phyloP scores from a whole-genome alignment of 257 asterid genomes.

The Jaltomata sinuosa region DNA sequence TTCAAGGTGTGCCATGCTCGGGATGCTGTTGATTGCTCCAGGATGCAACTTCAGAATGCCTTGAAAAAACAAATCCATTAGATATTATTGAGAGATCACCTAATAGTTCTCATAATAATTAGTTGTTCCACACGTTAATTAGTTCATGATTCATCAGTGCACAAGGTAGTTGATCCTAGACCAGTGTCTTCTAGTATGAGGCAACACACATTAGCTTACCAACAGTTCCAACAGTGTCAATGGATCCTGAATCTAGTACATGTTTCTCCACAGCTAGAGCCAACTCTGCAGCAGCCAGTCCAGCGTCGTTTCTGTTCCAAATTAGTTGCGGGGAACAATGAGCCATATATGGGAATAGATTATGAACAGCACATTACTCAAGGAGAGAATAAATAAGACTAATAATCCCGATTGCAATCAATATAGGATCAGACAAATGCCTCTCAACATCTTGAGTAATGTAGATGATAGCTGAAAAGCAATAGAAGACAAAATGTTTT shows the following conservation, averaged over 20 bases:
- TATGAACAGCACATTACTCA: background rate
- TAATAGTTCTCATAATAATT: background rate
- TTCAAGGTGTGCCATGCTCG: constrained; percentile 88
- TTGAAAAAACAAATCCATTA: constrained; percentile 2
- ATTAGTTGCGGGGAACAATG: background rate
- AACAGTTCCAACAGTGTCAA: constrained; percentile 94
- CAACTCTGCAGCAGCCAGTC: constrained; percentile 94
- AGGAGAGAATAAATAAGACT: background rate
- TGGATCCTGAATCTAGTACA: constrained; percentile 80
- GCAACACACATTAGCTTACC: constrained; percentile 31
- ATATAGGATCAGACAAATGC: background rate
- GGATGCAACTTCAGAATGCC: constrained; percentile 96
- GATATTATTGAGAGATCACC: background rate
- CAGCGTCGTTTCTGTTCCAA: constrained; percentile 81
- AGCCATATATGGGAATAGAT: background rate
- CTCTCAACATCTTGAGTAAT: background rate
- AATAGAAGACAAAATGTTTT: background rate
- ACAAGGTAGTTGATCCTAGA: background rate
- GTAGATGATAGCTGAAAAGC: background rate
- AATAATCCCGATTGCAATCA: background rate
- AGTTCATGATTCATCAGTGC: background rate
- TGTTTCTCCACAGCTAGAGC: constrained; percentile 91
- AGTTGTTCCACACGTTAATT: background rate
- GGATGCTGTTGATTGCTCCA: constrained; percentile 97
- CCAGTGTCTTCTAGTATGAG: background rate